Base-by-base conservation (phyloP, 208 protist species). In the Acanthamoeba divionensis region DNA sequence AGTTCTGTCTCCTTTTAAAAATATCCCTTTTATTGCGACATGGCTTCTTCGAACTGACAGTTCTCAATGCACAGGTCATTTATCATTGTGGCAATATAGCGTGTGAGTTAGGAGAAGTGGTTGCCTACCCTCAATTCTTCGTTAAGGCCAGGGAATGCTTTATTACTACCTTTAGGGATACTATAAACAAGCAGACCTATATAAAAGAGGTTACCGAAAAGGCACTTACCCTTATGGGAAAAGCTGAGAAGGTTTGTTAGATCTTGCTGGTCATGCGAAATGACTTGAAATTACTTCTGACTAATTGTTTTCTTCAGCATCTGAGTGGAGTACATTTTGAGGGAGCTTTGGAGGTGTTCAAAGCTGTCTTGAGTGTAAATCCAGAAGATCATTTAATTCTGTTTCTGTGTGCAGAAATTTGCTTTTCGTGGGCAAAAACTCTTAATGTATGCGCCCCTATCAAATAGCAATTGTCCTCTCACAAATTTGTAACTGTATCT, bases 371-470 rank as follows among this genome's bases (percentile, higher is more conserved):
- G 41, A 73, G 13, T 18, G 80, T 89, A 47, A 21, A 50, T 13
- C 80, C 80, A 9, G 44, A 69, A 6, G 62, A 89, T 47, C 41
- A 75, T 44, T 63, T 73, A 13, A 47, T 89, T 45, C 26, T 89
- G n/a, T 89, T 89, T 33, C 60, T 89, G 29, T 89, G 80, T 57
- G 80, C 80, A 36, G 80, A 89, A 47, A 67, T 89, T 18, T 89
- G 80, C 60, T 89, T 47, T 29, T 67, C 80, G 15, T 89, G 80
- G 80, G 80, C 80, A 24, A 41, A 38, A n/a, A 36, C 54, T 15
- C 10, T 89, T 15, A 41, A 63, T 1, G 73, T 83, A 83, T 31
- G 24, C 29, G n/a, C 47, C 2, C 65, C 18, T 36, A 12, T n/a
- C 62, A 13, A 10, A 41, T 41, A 26, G 65, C 18, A n/a, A 4